Evolutionary conservation across 306 rosid species (phyloP), one percentile per base, ranked within the genome.

Genomic region (Lathyrus tuberosus): DNA sequence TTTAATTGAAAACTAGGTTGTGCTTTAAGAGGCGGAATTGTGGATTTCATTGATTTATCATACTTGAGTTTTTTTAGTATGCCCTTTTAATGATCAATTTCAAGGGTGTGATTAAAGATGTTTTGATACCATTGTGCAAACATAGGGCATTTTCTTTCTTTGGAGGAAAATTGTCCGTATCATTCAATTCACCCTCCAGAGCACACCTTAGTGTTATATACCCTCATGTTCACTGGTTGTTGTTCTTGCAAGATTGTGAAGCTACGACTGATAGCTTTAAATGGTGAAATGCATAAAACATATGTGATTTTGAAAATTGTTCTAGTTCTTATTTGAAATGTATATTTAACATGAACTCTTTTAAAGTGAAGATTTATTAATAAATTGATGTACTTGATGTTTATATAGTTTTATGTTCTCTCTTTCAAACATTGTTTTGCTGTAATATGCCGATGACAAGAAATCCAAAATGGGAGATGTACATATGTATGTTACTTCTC

Each of bases 221-320:
- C 17, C 62, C 20, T 61, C 15, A 2, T 62, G 54, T 42, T 43
- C 41, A 61, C 16, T 24, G 35, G 48, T 61, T 24, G 65, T 52
- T 33, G 67, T 35, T 67, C 74, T 44, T 67, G 51, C 62, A 62
- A 35, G 69, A 42, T 53, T 35, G 51, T 43, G 40, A 53, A 31
- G 67, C 38, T 47, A 35, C 6, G 18, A 72, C 43, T 49, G 33
- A n/a, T 54, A 6, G 15, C 58, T 46, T 71, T 35, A 54, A 53
- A 31, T 31, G 11, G 10, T 47, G 75, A 63, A 43, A 37, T 63
- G 11, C 35, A 17, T 69, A 49, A 69, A 31, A 49, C 54, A 69
- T 30, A 20, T 18, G 15, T 38, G 51, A 62, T 15, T 47, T 18
- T n/a, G 62, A 54, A 43, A 10, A 66, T 31, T 49, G 22, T 30